Base-by-base conservation (phyloP, 495 filamentous ascomycete species). In the Aspergillus sparsus region DNA sequence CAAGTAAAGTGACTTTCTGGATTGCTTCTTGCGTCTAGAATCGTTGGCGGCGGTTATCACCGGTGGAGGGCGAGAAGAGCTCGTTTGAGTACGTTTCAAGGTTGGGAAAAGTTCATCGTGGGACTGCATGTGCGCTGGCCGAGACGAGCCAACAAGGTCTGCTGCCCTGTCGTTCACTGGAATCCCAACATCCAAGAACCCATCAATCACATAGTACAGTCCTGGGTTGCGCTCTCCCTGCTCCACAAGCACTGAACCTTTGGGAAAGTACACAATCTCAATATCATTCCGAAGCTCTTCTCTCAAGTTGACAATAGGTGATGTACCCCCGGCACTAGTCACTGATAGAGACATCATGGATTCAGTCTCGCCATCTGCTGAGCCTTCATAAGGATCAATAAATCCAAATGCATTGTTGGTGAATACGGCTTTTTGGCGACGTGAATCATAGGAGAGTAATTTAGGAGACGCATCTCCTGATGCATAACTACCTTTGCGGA, bases 191-290 rank as follows among this genome's bases (percentile, higher is more conserved):
- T 98, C 95, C 27, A 98, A 76, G 61, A 98, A 98, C 4, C 94
- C 94, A 71, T 98, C 94, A 53, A 98, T 89, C 10, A 98, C 94
- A 71, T 98, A 98, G 75, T 98, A 98, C 9, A 98, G 78, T 1
- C 94, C 94, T 0, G 95, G 95, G 65, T 95, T 95, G 15, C 95
- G 83, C 75, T 98, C 94, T 0, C 94, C 93, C 70, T 98, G 92
- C 64, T 98, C 94, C 0, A 98, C 93, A n/a, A 98, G 80, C 6
- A 98, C 89, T 7, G 94, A 92, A 5, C 89, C 92, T 68, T 98
- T 89, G 0, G 91, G 92, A 64, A 98, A 98, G 76, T 89, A 97
- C 5, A 98, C 95, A 62, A 98, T 96, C 68, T 98, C 94, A n/a
- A 98, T 83, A 45, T 98, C 94, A 65, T 94, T 86, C 49, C 86